Base-by-base conservation (phyloP, 257 asterid genomes). In the Prunella vulgaris region DNA sequence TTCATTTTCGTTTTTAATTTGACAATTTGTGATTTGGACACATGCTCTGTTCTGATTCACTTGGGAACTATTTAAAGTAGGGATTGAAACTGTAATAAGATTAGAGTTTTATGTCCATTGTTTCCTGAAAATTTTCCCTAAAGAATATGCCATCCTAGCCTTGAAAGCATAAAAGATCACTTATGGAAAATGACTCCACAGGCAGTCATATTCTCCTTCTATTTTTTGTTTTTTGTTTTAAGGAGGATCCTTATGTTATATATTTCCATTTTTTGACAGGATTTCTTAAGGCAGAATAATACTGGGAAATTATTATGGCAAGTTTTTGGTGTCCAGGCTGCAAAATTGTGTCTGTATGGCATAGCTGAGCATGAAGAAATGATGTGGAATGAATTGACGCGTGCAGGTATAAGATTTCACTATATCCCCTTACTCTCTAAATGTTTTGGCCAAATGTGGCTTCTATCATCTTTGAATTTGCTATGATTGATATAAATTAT, bases 301-400 rank as follows among this genome's bases (percentile, higher is more conserved):
- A 94, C 97, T 8, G 99, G 99, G 80, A 94, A 94, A 83, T 73
- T 94, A 76, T 74, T 94, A 67, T 91, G 96, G 96, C 95, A 93
- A 86, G 88, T 88, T 33, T 93, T 90, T 76, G 96, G 95, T 46
- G 68, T 84, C 60, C 78, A 86, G 62, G 86, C 86, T 71, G 93
- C 95, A 62, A 86, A 80, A 14, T 82, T 94, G 78, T 89, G 97
- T 75, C 84, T 94, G 37, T 94, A 76, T 85, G 99, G 97, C 68
- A 86, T 91, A 64, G 66, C 89, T 30, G 97, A 94, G 86, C 91
- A 86, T 76, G 99, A 94, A 66, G 95, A 89, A 64, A 83, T 86
- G 77, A 86, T 91, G 97, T 89, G 99, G 99, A 82, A 80, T 75
- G 88, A 82, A 67, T 85, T 91, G 69, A 83, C 72, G 54, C 75